Evolutionary conservation across 805 yeast genomes (phyloP), one percentile per base, ranked within the genome.

Genomic region (Ogataea neopini): DNA sequence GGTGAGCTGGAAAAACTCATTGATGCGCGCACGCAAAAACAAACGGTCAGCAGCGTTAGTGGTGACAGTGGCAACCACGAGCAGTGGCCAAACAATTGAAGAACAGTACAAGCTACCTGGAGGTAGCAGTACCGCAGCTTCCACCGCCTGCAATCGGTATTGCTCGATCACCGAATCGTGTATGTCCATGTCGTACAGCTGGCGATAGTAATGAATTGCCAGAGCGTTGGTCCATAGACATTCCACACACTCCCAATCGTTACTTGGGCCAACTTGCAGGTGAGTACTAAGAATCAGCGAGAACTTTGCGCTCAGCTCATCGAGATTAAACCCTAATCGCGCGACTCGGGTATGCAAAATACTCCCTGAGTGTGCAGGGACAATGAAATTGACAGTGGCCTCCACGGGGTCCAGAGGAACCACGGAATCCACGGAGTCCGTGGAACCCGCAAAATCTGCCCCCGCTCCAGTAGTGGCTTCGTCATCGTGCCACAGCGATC

Each of bases 241-340:
- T 25, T 47, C 50, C 10, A 47, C 44, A 37, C 46, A 47, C 17
- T 47, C 50, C 50, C 50, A 47, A 14, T 47, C 50, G 38, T 8
- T 37, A 14, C 10, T 26, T 13, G 46, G 46, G 11, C 20, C 28
- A 2, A 23, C 11, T 6, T 30, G 14, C 14, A 6, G 28, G 30
- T 47, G 50, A 10, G 23, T 30, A 13, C 23, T 17, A 10, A 47
- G 18, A 3, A 47, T 17, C n/a, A n/a, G 20, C 1, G 44, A 9
- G 25, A 47, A 47, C 22, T 38, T 17, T 13, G 43, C 28, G 11
- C 39, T 37, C 17, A 42, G 34, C 18, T 37, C 30, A 20, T 19
- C 22, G 23, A 42, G 25, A 37, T 47, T 14, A 26, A 37, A 42
- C 33, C 50, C 50, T 11, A 47, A 11, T 10, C 39, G 37, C 32